phyloP scores from a whole-genome alignment of 2,329 filamentous ascomycete species.

The Rutstroemia sp. region DNA sequence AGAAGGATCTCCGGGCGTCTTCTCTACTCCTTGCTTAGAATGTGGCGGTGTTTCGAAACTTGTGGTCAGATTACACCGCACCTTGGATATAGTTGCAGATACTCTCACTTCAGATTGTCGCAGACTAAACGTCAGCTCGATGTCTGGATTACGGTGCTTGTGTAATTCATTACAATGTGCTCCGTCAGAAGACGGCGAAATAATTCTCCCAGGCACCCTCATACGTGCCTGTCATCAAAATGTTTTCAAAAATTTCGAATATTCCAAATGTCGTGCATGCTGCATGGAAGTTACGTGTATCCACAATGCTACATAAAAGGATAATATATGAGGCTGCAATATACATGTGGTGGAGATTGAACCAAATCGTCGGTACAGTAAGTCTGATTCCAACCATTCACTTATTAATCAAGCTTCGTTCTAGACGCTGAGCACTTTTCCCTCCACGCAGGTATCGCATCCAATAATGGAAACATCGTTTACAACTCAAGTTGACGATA shows the following conservation, averaged over 20 bases:
- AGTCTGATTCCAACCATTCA: no score
- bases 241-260: not conserved
- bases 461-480: no score
- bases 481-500: no score
- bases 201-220: not conserved
- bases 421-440: no score
- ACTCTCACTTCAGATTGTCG: not conserved
- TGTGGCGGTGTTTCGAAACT: constrained; percentile 1
- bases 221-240: not conserved
- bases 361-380: not conserved
- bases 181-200: not conserved
- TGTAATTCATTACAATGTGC: not conserved
- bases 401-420: no score
- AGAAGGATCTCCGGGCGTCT: constrained; percentile 1
- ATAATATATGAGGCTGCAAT: not conserved
- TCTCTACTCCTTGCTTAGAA: not conserved
- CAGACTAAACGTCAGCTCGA: no score
- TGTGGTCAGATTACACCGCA: not conserved
- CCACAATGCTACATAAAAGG: not conserved
- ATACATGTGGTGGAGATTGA: not conserved
- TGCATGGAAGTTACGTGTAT: not conserved
- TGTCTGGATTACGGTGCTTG: no score
- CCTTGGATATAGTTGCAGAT: not conserved
- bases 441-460: no score
- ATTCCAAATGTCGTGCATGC: not conserved